These are phyloP conservation scores for Leucosporidium creatinivorum DNA, from an alignment of 768 basidiomycete species.

Conservation along the genomic window DNA sequence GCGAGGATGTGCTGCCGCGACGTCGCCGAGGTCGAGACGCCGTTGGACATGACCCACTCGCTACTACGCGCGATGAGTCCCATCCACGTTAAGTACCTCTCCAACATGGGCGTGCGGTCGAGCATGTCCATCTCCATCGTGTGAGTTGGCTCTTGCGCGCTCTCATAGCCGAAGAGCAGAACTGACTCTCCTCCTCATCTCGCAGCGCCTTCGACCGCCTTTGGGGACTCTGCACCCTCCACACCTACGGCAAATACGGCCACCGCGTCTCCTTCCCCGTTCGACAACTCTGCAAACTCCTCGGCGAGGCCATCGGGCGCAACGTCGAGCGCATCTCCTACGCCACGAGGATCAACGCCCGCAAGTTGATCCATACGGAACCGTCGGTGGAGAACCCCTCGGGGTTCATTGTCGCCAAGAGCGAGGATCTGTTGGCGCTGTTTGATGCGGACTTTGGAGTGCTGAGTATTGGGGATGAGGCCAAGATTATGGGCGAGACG, in stretches of 20 bases:
- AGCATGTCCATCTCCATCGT: constrained; percentile 75
- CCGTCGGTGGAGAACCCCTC: constrained; percentile 61
- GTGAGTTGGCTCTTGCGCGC: constrained; percentile 32
- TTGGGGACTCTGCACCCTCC: constrained; percentile 65
- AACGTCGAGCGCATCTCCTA: constrained; percentile 74
- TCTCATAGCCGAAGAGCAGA: constrained; percentile 56
- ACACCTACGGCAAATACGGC: constrained; percentile 67
- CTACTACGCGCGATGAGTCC: constrained; percentile 81
- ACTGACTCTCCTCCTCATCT: constrained; percentile 40
- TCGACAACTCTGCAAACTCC: constrained; percentile 68
- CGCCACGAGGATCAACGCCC: constrained; percentile 62
- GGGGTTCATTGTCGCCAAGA: constrained; percentile 71
- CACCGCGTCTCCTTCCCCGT: constrained; percentile 81
- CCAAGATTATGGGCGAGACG: constrained; percentile 60
- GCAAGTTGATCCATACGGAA: constrained; percentile 70
- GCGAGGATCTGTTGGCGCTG: constrained; percentile 65
- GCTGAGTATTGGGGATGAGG: constrained; percentile 53
- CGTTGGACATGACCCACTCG: constrained; percentile 75
- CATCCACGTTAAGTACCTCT: constrained; percentile 70
- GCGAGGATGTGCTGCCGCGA: constrained; percentile 62
- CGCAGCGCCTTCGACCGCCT: constrained; percentile 69
- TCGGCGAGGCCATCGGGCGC: constrained; percentile 69
- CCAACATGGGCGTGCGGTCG: constrained; percentile 73
- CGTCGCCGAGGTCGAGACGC: constrained; percentile 58
- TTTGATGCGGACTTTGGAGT: constrained; percentile 70